phyloP scores from a whole-genome alignment of 345 rosid species.

The Litchi chinensis region DNA sequence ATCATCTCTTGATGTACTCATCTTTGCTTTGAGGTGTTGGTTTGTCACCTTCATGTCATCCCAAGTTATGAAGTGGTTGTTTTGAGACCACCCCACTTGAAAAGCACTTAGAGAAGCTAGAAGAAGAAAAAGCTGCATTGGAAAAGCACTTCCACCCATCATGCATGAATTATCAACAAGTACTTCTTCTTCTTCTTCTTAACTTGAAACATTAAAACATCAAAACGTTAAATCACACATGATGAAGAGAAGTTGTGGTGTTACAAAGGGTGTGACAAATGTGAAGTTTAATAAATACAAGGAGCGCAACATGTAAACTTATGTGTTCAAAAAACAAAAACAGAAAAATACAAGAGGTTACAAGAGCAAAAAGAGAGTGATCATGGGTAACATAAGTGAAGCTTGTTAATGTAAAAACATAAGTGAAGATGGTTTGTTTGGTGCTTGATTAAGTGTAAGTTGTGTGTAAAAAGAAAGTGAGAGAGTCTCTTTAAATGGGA shows the following conservation, averaged over 20 bases:
- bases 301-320: constrained; percentile 38
- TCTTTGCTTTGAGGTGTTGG: constrained; percentile 10
- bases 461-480: background rate
- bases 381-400: too few species aligned
- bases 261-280: constrained; percentile 49
- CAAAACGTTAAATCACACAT: background rate
- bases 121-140: constrained; percentile 22
- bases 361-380: too few species aligned
- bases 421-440: background rate
- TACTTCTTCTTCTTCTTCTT: background rate
- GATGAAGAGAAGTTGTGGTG: constrained; percentile 18
- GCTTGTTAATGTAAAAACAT: too few species aligned
- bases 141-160: constrained; percentile 9
- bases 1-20: constrained; percentile 30
- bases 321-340: background rate
- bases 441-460: background rate
- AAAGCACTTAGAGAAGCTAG: constrained; percentile 6
- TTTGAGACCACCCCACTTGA: constrained; percentile 18
- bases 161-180: background rate
- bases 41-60: constrained; percentile 61
- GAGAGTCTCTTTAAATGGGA: background rate
- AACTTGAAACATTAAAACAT: background rate
- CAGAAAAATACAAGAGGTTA: background rate
- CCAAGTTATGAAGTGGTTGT: constrained; percentile 56
- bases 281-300: constrained; percentile 52